Conservation (phyloP, 176 grass and related monocot species). For the Chrysopogon serrulatus region DNA sequence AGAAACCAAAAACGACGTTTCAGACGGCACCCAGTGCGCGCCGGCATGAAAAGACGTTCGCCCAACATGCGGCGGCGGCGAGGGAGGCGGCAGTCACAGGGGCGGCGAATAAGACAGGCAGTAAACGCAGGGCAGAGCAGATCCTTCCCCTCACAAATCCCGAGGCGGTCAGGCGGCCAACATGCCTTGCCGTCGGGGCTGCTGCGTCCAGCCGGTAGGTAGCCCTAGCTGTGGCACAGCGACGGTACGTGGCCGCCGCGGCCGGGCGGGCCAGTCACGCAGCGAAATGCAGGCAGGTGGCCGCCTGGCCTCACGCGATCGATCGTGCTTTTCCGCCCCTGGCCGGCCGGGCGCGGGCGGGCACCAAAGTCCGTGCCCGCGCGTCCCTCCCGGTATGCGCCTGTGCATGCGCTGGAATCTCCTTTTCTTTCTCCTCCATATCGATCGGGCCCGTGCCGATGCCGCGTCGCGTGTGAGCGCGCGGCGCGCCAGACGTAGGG, state of each 20-base stretch:
- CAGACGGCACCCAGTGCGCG: background rate
- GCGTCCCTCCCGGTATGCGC: background rate
- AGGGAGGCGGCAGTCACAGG: background rate
- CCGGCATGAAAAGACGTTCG: slow-evolving; percentile 16
- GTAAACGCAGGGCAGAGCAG: slow-evolving; percentile 14
- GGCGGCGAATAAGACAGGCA: slow-evolving; percentile 17
- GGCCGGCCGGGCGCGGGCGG: background rate
- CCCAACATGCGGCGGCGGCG: background rate
- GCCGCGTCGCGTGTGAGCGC: background rate
- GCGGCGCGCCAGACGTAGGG: background rate
- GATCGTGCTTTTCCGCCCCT: background rate
- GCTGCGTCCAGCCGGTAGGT: too few relatives aligned
- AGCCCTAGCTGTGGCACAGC: background rate
- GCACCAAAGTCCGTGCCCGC: slow-evolving; percentile 23
- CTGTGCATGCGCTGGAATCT: background rate
- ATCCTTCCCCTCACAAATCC: slow-evolving; percentile 27
- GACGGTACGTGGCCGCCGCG: background rate
- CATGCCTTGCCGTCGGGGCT: background rate
- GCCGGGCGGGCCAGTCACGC: background rate
- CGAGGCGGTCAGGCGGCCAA: background rate
- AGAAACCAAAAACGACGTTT: background rate
- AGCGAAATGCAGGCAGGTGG: background rate
- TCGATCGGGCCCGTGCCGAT: background rate
- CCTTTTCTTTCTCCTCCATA: background rate
- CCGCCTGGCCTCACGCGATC: background rate